These are phyloP conservation scores for Begonia fuchsioides DNA, from an alignment of 306 rosid genomes.

Conservation along the genomic window DNA sequence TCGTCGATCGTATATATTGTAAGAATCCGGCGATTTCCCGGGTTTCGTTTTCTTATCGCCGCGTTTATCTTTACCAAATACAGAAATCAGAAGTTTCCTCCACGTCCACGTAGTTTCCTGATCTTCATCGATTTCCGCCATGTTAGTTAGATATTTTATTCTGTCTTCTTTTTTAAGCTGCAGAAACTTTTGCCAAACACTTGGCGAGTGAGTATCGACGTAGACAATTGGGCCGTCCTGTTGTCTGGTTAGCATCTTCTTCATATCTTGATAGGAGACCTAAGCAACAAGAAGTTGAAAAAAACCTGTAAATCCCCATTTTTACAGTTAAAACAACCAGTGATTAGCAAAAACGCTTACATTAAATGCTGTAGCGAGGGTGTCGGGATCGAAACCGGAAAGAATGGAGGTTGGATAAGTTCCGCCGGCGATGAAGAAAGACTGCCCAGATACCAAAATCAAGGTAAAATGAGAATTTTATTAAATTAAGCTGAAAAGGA, in stretches of 20 bases:
- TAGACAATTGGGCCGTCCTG: constrained; percentile 49
- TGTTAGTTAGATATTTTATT: constrained; percentile 26
- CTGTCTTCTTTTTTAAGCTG: constrained; percentile 37
- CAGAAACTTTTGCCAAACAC: constrained; percentile 43
- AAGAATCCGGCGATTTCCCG: constrained; percentile 33
- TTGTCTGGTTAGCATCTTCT: constrained; percentile 23
- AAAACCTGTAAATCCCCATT: no score
- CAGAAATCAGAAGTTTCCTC: constrained; percentile 43
- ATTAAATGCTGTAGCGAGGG: constrained; percentile 49
- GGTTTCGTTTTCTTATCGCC: constrained; percentile 4
- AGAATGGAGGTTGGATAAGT: constrained; percentile 38
- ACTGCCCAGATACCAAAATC: constrained; percentile 17
- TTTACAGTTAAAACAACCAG: no score
- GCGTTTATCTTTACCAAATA: constrained; percentile 10
- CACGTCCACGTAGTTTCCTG: constrained; percentile 37
- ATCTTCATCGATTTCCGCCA: constrained; percentile 16
- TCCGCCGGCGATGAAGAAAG: constrained; percentile 89
- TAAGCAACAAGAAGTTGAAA: constrained; percentile 8
- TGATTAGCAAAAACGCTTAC: constrained; percentile 25
- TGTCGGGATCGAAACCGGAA: constrained; percentile 48
- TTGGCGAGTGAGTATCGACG: constrained; percentile 28
- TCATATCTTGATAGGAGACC: constrained; percentile 37
- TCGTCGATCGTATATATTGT: constrained; percentile 38
- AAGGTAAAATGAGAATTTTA: background rate
- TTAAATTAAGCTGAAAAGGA: background rate